Evolutionary conservation across 306 rosid genomes (phyloP).

Genomic region (Clitoria ternatea): DNA sequence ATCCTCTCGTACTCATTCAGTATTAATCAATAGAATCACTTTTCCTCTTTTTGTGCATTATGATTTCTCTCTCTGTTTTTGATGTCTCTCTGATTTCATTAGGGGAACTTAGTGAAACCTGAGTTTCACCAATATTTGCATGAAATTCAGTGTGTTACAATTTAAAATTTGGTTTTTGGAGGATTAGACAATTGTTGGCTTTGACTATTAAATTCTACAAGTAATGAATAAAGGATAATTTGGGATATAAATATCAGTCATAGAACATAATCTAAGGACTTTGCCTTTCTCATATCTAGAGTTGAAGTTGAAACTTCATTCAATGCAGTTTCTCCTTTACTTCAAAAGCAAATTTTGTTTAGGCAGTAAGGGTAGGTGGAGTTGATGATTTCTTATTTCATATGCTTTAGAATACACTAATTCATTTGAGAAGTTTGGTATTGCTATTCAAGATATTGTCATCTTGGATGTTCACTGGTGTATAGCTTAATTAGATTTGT

Average conservation of each 20-base stretch:
- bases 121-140: neutral
- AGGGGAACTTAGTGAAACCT: neutral
- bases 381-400: neutral
- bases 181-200: neutral
- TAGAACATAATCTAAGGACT: neutral
- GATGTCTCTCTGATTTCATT: no score
- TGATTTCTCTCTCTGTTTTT: no score
- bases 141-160: neutral
- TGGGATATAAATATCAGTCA: neutral
- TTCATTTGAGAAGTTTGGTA: conserved; percentile 1
- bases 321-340: neutral
- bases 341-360: neutral
- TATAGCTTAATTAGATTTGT: neutral
- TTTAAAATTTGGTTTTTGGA: neutral
- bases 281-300: neutral
- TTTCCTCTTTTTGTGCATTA: no score
- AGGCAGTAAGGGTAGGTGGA: neutral
- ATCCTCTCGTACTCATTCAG: no score
- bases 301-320: conserved; percentile 16
- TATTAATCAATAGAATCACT: no score
- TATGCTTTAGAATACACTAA: neutral
- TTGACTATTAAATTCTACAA: neutral
- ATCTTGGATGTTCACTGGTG: neutral
- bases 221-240: neutral
- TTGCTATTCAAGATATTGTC: neutral